Base-by-base conservation (phyloP, 23 red algal genomes). In the Gracilaria caudata region DNA sequence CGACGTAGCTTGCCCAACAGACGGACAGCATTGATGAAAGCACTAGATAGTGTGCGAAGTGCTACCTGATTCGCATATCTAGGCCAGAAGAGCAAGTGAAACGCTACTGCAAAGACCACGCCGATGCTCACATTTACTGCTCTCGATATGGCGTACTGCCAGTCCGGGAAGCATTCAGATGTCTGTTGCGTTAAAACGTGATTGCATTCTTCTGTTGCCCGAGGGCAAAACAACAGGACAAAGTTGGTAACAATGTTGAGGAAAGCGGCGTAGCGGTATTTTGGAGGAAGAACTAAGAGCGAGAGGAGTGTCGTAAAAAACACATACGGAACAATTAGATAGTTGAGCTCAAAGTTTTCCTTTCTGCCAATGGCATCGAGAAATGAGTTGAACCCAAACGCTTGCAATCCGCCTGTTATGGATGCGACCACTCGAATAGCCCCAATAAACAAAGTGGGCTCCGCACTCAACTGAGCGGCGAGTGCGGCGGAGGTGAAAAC, bases 391-490 rank as follows among this genome's bases (percentile, higher is more conserved):
- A 93, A 63, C 70, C 90, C 90, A 37, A 93, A 86, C 12, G 72
- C 90, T 57, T 77, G 58, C n/a, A 64, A 26, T 20, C 60, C 51
- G 16, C 90, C 90, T n/a, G 72, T 36, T 3, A 93, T 72, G 0
- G 90, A 80, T 20, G 90, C 90, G 19, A 75, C 58, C 9, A 86
- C 90, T 19, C 90, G 90, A 26, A 86, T 79, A 21, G 60, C 47
- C 9, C 81, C 80, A 59, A 93, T 93, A 47, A 93, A 93, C 36
- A 93, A 51, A 19, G 90, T 93, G 14, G 90, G 73, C 34, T 93
- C 90, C 29, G 82, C 90, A 72, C 80, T 86, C 60, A 93, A 29
- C 49, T 93, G 90, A 13, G 90, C 80, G 33, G 90, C 90, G 16
- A 93, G 80, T 24, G 80, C 90, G 2, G 90, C 90, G 10, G 80